Evolutionary conservation across 2,329 filamentous ascomycete genomes (phyloP), one percentile per base, ranked within the genome.

Genomic region (Claviceps lovelessii): DNA sequence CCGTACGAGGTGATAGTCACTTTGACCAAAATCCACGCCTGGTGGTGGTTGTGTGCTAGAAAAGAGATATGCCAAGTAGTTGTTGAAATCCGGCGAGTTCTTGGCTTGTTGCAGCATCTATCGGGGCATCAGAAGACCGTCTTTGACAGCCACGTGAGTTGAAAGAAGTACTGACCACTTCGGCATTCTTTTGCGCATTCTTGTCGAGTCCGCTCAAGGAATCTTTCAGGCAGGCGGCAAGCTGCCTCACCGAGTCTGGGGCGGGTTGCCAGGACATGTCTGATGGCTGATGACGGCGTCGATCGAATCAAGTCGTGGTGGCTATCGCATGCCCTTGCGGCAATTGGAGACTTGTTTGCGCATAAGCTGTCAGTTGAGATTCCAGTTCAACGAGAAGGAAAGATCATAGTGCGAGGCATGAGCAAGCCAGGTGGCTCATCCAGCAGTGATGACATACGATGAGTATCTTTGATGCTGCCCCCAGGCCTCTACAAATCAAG

Each of bases 41-140:
- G 75, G 70, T 49, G 86, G 81, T 52, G 77, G 74, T 59, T 83
- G 77, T 55, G 81, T 68, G 62, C 80, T 89, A 57, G 87, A 88
- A 70, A 95, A 88, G 58, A 98, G 80, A 70, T 87, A 96, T 62
- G 88, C 87, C 48, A 98, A 83, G 70, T 98, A 98, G 73, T 97
- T 97, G 75, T 94, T 91, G 75, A 96, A 88, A 69, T 97, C 91
- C 51, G 90, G 90, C 11, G 88, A 93, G 53, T 77, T 74, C 68
- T 88, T 94, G 58, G 91, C 93, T 73, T 95, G 87, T 61, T 82
- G 78, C 63, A 98, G 87, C 88, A 97, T 94, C 93, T 97, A 63
- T 53, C 58, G 51, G 55, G 51, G 53, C 53, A 39, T 60, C 51
- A 61, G 56, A 19, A 52, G 11, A 29, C 19, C 44, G 28, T 45